Percentiles rank a stretch among this genome's conserved stretches.
phyloP scores from a whole-genome alignment of 805 yeast genomes.

The Ogataea haglerorum region DNA sequence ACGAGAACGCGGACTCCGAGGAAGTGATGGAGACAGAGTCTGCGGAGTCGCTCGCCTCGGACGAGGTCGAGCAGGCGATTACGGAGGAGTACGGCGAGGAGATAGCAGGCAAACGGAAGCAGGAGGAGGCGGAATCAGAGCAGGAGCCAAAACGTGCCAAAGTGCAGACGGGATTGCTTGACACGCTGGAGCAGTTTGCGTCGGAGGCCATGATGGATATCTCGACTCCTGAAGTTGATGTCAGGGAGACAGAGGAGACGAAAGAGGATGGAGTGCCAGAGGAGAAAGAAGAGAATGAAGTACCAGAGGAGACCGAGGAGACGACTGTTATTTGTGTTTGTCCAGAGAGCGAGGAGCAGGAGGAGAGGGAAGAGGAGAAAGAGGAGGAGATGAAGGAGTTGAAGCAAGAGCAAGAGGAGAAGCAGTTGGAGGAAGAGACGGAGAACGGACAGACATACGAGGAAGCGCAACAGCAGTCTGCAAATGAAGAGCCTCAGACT shows the following conservation, averaged over 20 bases:
- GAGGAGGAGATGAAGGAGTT: too few relatives aligned
- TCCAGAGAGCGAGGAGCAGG: background rate
- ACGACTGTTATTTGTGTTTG: background rate
- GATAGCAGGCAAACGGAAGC: background rate
- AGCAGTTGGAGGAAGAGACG: too few relatives aligned
- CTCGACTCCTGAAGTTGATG: conserved; percentile 3
- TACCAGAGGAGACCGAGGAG: background rate
- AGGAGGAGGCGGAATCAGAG: conserved; percentile 1
- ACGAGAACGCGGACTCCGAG: conserved; percentile 8
- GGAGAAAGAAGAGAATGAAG: background rate
- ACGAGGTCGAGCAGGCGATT: conserved; percentile 12
- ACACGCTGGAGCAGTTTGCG: conserved; percentile 11
- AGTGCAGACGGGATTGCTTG: background rate
- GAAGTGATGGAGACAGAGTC: background rate
- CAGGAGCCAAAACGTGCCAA: background rate
- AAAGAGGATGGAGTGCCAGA: background rate
- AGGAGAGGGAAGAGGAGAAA: background rate
- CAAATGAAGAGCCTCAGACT: too few relatives aligned
- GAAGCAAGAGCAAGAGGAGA: too few relatives aligned
- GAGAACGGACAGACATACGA: background rate
- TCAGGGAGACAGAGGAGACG: conserved; percentile 1
- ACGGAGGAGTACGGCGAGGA: conserved; percentile 7
- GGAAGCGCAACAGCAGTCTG: background rate
- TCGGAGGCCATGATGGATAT: conserved; percentile 16
- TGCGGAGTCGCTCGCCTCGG: conserved; percentile 7